phyloP scores from a whole-genome alignment of 306 rosid species.

The Astragalus membranaceus region DNA sequence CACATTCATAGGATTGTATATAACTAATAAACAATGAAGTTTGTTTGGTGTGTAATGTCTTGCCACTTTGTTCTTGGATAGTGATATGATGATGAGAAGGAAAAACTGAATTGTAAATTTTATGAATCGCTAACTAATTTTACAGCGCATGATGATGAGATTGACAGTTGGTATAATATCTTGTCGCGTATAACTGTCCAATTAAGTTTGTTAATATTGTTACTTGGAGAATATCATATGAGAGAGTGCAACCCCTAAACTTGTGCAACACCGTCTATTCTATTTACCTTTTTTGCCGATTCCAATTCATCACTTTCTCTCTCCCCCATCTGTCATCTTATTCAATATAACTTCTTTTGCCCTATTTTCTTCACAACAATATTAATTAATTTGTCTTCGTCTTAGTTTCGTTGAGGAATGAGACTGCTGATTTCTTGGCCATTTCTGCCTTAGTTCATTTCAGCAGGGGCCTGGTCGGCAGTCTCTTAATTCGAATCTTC shows the following conservation, averaged over 20 bases:
- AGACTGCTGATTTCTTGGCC: slow-evolving; percentile 39
- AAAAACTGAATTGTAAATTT: not conserved
- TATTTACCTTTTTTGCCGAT: not conserved
- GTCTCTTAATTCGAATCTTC: slow-evolving; percentile 18
- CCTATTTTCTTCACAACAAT: not conserved
- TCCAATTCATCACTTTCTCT: slow-evolving; percentile 6
- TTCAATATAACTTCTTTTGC: slow-evolving; percentile 9
- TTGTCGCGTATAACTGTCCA: too few species aligned
- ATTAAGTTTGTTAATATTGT: too few species aligned
- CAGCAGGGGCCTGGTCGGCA: slow-evolving; percentile 25
- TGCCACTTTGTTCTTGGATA: not conserved
- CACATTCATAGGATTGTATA: not conserved
- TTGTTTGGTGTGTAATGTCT: not conserved
- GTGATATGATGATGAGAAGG: not conserved
- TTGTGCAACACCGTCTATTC: slow-evolving; percentile 38
- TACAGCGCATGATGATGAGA: not conserved
- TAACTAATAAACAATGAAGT: too few species aligned
- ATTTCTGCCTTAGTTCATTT: slow-evolving; percentile 17
- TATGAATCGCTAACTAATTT: too few species aligned
- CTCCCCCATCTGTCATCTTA: slow-evolving; percentile 2
- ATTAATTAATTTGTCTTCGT: not conserved
- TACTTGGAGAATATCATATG: not conserved
- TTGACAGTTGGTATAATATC: not conserved
- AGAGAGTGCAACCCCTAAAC: slow-evolving; percentile 36
- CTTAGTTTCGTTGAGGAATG: not conserved